A percentile compares a stretch with the other conserved stretches of the same genome.
phyloP scores from a whole-genome alignment of 352 stramenopile species.

The Globisporangium rhizosaccharum region DNA sequence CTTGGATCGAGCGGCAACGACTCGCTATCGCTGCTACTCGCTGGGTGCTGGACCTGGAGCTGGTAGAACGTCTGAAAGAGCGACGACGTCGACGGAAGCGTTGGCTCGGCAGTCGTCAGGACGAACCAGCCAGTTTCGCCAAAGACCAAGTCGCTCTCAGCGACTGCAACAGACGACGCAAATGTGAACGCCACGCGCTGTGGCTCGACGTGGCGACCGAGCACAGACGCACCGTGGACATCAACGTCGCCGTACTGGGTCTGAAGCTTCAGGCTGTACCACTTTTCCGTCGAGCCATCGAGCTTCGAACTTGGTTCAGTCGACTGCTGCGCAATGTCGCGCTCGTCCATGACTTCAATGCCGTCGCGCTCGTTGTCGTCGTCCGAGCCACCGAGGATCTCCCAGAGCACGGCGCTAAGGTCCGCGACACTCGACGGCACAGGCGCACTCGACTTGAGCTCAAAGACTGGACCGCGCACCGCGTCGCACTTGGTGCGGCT shows the following conservation, averaged over 20 bases:
- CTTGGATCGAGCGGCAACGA: not conserved
- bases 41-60: constrained; percentile 3
- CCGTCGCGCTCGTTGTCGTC: not conserved
- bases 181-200: constrained; percentile 6
- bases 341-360: not conserved
- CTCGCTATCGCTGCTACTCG: not conserved
- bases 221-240: constrained; percentile 6
- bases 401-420: constrained; percentile 4
- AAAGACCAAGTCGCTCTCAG: constrained; percentile 9
- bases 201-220: not conserved
- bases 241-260: constrained; percentile 10
- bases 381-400: not conserved
- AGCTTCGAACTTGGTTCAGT: not conserved
- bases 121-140: constrained; percentile 11
- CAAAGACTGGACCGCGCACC: constrained; percentile 7
- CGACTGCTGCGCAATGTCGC: not conserved
- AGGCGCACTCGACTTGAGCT: constrained; percentile 11
- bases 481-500: constrained; percentile 7
- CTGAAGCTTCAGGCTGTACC: constrained; percentile 4
- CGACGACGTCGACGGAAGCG: not conserved
- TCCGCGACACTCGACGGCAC: constrained; percentile 6
- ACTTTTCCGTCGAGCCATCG: constrained; percentile 4
- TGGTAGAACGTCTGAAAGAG: constrained; percentile 17
- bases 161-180: constrained; percentile 9
- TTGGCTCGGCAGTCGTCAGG: not conserved